Evolutionary conservation across 2,329 filamentous ascomycete genomes (phyloP), one percentile per base, ranked within the genome.

Genomic region (Colletotrichum orbiculare): DNA sequence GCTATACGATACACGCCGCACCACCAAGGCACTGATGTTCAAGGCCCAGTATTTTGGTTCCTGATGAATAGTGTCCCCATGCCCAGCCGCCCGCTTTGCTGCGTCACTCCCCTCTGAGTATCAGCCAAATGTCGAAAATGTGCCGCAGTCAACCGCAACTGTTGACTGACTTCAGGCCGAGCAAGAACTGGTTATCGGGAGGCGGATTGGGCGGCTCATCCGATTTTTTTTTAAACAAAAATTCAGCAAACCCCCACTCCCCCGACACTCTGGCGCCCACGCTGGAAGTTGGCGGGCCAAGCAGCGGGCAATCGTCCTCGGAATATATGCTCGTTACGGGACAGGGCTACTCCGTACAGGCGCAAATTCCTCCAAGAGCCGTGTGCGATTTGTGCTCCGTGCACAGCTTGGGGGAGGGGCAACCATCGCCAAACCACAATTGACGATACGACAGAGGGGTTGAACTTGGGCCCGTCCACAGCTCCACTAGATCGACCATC

Each of bases 401-500:
- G 49, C 55, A 39, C 46, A 55, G 52, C 49, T 64, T 47, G 58
- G 53, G 62, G 63, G 58, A 63, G 63, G 63, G 58, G 63, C 63
- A 52, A 2, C 42, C 48, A 34, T 48, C 15, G 48, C 54, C 54
- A 59, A 43, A 56, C 41, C 39, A 52, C 25, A 56, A 56, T 56
- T 65, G 46, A 65, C 58, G 41, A 52, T 57, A 65, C 50, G 52
- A 56, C 52, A 43, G 63, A 65, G 62, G 58, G 47, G 52, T 66
- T 56, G 47, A 41, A 25, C 25, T 25, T 25, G 17, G 17, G 58
- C 38, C 58, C 47, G 37, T 47, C 54, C 46, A 50, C 10, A 59
- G 55, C 52, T 57, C 63, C 63, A 63, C 63, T 52, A 33, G 58
- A 66, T 66, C 63, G 63, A 57, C 58, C 58, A 61, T 50, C 47